A percentile compares a stretch with the other conserved stretches of the same genome.
Evolutionary conservation across 352 stramenopile species (phyloP).

Genomic region (Phytophthora citricola): DNA sequence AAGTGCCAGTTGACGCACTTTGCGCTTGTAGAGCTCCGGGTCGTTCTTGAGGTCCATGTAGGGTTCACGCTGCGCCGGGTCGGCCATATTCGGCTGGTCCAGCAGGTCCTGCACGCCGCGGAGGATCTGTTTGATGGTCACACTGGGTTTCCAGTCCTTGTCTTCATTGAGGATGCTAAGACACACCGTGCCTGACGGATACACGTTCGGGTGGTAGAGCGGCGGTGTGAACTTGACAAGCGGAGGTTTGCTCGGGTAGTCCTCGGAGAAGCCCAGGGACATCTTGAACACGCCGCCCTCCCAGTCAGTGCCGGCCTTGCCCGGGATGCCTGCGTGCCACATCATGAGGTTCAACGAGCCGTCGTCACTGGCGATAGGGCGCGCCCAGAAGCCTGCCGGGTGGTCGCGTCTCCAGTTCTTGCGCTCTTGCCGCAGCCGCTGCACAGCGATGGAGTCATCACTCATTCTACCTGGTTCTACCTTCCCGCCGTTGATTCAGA

Average conservation of each 20-base stretch:
- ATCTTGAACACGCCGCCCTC: constrained; percentile 98
- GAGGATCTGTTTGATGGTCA: constrained; percentile 98
- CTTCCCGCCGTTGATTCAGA: constrained; percentile 9
- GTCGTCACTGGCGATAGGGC: constrained; percentile 92
- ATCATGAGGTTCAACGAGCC: constrained; percentile 97
- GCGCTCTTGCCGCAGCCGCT: constrained; percentile 92
- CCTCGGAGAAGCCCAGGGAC: constrained; percentile 96
- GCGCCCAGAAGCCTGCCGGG: constrained; percentile 97
- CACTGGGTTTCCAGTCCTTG: constrained; percentile 98
- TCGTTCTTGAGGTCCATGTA: constrained; percentile 92
- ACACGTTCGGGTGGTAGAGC: constrained; percentile 98
- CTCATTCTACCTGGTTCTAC: constrained; percentile 48
- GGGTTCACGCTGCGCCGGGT: constrained; percentile 86
- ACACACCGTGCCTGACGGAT: constrained; percentile 98
- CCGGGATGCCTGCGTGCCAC: constrained; percentile 97
- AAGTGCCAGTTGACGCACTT: constrained; percentile 82
- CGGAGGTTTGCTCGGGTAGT: constrained; percentile 98
- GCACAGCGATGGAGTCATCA: constrained; percentile 90
- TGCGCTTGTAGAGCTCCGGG: constrained; percentile 89
- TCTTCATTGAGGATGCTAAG: constrained; percentile 99
- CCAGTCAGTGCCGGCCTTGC: constrained; percentile 96
- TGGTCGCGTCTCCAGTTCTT: constrained; percentile 96
- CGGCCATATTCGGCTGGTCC: constrained; percentile 88
- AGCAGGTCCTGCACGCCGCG: constrained; percentile 95
- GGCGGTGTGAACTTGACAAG: constrained; percentile 98